Base-by-base conservation (phyloP, 306 rosid genomes). In the Senna tora region DNA sequence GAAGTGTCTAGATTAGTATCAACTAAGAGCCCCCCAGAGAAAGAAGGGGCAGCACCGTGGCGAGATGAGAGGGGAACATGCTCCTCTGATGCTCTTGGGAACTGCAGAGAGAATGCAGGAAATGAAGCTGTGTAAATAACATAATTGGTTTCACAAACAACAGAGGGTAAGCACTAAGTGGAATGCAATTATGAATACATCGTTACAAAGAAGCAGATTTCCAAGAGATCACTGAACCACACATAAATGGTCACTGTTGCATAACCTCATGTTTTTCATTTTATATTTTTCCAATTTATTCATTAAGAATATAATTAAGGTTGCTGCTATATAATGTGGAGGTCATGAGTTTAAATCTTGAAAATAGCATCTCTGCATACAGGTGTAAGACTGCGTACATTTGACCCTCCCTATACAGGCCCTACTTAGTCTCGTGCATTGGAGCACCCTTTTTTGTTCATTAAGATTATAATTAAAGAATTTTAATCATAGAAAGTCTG, bases 1-100 rank as follows among this genome's bases (percentile, higher is more conserved):
- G 98, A 83, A 38, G 98, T 90, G 46, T 90, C 94, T 75, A 90
- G 87, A 78, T 90, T 93, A 9, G 96, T 88, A 79, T 88, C 97
- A n/a, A 93, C 97, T 39, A 93, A 87, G 45, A 88, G 92, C 68
- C 92, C 84, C 3, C 83, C 72, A 67, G 97, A 67, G 72, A 87
- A 79, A 72, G 80, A 76, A 70, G 90, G 46, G 67, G 82, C 61
- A 72, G 80, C 81, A 57, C 75, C 83, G 16, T 49, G 89, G 72
- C 76, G 89, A 61, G 98, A 86, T 41, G 98, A 90, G 68, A 90
- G 43, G 2, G 93, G 98, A 47, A 90, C 81, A 51, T 90, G 96
- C 90, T 93, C 97, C 32, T 87, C 97, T 22, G 85, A 83, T 67
- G 86, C 77, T 75, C 86, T 83, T 45, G 98, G 98, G 63, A 84